Base-by-base conservation (phyloP, 768 basidiomycete species). In the Mycena albidolilacea region DNA sequence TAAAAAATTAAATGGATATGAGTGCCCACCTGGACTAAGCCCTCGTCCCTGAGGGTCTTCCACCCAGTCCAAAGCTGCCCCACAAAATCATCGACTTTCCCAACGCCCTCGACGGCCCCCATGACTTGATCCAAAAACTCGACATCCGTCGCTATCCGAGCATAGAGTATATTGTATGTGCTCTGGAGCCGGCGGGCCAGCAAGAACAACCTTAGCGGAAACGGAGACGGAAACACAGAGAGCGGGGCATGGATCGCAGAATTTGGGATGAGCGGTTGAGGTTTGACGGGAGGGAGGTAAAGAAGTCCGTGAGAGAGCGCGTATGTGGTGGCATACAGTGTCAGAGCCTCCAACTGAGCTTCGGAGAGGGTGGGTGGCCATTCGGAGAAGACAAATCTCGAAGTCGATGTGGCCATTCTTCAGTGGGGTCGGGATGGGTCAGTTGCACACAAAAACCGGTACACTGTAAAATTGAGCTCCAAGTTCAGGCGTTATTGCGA, bases 201-300 rank as follows among this genome's bases (percentile, higher is more conserved):
- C 5, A 88, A 77, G 79, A 97, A 98, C 15, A 95, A 84, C 3
- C 80, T 67, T 15, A 92, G 87, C 1, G 97, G 97, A 75, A 98
- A 90, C 0, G 97, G 95, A 0, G 95, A 90, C 1, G 98, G 97
- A 76, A 97, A 89, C 50, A 99, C 85, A 0, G 97, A 89, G 74
- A 98, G 84, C 0, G 98, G 98, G 0, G 97, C 97, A 79, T 98
- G 95, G 76, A 97, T 95, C 0, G 91, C 92, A n/a, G 92, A 90
- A 12, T 90, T 89, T 2, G 93, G 90, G 57, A 83, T 77, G 35
- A 84, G 78, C 1, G 90, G 84, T 69, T 91, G 88, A 41, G 81
- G 84, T 10, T 84, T 76, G 1, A 84, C 81, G 4, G 87, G 84
- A 11, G 94, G 95, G 21, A 96, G 91, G 80, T 95, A 95, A n/a